Base-by-base conservation (phyloP, 78 protist species). In the Chrysochromulina tobinii region DNA sequence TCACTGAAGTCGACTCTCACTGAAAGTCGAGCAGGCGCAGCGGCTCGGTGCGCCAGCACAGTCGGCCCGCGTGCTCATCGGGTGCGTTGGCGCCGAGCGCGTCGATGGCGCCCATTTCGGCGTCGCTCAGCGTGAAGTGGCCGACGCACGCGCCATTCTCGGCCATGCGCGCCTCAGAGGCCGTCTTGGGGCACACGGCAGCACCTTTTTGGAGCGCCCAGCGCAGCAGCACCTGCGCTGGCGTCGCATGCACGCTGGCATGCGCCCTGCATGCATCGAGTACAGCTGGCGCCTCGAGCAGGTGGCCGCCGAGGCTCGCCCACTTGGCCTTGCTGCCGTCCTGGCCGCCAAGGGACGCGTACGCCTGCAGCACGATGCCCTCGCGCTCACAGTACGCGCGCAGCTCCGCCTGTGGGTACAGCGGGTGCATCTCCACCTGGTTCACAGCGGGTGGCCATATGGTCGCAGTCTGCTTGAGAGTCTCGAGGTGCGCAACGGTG, bases 361-460 rank as follows among this genome's bases (percentile, higher is more conserved):
- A 69, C 38, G 79, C 79, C 15, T 69, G 79, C 8, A 69, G 79
- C 79, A 69, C 54, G 79, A 69, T 69, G 79, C 79, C 79, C 51
- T 69, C 79, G 51, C 7, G 15, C 15, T 27, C 79, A 17, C 79
- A 69, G 51, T 69, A 69, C 38, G 38, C 79, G 23, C 12, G 79
- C 53, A 69, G 51, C 51, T 69, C 79, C 25, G 15, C 51, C 15
- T 69, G 79, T n/a, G 3, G 79, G 79, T 69, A 69, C 23, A 11
- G 27, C 54, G 79, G 79, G 51, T 69, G 3, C 50, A 69, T 3
- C 79, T 69, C 79, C 50, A 69, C 79, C 51, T 69, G 79, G 51
- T 69, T 69, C 12, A 69, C 79, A 15, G 79, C 79, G 38, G 79
- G 79, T n/a, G 79, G 79, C 79, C 79, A 69, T 27, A 69, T n/a